phyloP scores from a whole-genome alignment of 495 filamentous ascomycete genomes.

The Xylaria castorea region DNA sequence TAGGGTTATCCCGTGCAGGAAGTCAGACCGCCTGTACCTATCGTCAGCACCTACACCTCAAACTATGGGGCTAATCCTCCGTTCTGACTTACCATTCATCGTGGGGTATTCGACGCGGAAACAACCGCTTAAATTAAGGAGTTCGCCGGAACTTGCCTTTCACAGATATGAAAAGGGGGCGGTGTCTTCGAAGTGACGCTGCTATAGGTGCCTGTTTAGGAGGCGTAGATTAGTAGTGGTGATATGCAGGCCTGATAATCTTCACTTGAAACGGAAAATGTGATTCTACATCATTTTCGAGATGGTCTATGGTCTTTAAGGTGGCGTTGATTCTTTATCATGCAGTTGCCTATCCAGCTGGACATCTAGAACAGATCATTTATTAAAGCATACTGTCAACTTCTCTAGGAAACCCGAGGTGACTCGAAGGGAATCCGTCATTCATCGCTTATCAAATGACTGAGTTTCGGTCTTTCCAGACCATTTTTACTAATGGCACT shows the following conservation, averaged over 20 bases:
- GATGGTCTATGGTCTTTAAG: neutral
- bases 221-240: neutral
- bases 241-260: neutral
- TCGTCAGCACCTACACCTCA: neutral
- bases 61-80: neutral
- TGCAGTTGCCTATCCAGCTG: neutral
- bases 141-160: neutral
- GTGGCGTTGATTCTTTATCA: neutral
- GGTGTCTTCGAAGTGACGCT: neutral
- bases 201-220: neutral
- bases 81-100: neutral
- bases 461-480: neutral
- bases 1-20: neutral
- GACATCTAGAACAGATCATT: neutral
- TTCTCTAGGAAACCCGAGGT: neutral
- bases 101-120: neutral
- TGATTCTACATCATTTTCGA: slow-evolving; percentile 4
- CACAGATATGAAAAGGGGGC: neutral
- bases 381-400: neutral
- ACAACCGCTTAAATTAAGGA: neutral
- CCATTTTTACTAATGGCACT: neutral
- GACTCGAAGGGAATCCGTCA: neutral
- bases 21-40: neutral
- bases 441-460: neutral
- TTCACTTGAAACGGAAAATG: neutral